Percentiles rank a stretch among this genome's conserved stretches.
These are phyloP conservation scores for Aschersonia sp. DNA, from an alignment of 2,329 filamentous ascomycete genomes.

Conservation along the genomic window DNA sequence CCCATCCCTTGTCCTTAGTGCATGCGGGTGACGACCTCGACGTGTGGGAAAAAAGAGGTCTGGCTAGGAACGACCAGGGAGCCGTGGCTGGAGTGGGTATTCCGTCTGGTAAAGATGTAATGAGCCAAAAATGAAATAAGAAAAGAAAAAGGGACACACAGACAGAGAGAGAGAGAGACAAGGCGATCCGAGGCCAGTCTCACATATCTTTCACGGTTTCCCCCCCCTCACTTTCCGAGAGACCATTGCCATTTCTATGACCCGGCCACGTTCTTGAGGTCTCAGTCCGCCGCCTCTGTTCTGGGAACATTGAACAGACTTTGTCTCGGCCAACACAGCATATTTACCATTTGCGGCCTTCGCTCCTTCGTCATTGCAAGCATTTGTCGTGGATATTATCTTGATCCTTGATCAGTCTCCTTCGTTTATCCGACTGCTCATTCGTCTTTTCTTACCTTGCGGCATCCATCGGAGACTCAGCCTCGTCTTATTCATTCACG, in stretches of 20 bases:
- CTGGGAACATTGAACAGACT: neutral
- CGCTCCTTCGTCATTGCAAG: too few species aligned
- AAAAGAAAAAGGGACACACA: neutral
- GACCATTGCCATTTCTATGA: neutral
- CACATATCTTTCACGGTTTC: neutral
- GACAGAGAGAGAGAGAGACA: too few species aligned
- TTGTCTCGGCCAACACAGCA: neutral
- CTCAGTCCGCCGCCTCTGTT: neutral
- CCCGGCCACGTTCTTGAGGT: neutral
- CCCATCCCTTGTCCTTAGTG: slow-evolving; percentile 2
- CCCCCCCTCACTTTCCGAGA: neutral
- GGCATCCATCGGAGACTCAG: too few species aligned
- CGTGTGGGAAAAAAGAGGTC: slow-evolving; percentile 1
- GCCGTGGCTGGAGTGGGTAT: neutral
- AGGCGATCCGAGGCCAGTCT: neutral
- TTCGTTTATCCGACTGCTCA: too few species aligned
- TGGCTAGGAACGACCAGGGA: neutral
- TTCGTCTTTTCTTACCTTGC: too few species aligned
- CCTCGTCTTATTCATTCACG: too few species aligned
- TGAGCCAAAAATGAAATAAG: neutral
- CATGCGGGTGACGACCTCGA: slow-evolving; percentile 3
- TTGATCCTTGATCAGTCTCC: too few species aligned
- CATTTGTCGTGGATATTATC: too few species aligned
- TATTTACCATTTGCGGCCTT: too few species aligned
- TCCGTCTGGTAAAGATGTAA: neutral